Evolutionary conservation across 2,329 filamentous ascomycete species (phyloP), one percentile per base, ranked within the genome.

Genomic region (Lanzia echinophila): DNA sequence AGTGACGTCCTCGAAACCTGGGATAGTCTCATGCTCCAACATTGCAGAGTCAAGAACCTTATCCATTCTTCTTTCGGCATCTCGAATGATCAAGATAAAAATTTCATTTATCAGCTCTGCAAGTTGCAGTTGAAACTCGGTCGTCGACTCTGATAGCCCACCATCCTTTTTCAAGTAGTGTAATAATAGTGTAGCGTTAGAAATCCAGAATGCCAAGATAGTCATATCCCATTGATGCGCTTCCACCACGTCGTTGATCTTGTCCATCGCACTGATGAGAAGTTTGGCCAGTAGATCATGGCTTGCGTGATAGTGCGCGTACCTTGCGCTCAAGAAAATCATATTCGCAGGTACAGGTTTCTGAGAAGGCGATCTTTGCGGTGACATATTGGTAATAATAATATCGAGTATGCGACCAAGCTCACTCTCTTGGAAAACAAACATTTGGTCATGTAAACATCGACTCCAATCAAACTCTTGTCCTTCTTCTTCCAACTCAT

Each of bases 171-270:
- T 96, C 51, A 99, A 76, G 68, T 99, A 99, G 70, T 99, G 92
- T 50, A 97, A 75, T n/a, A 99, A 74, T 38, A 99, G 74, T 0
- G 94, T 99, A 8, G 90, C 90, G 69, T 99, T 99, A 1, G 94
- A 97, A 65, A 96, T 90, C 94, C 94, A 99, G 68, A 99, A 99
- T 2, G 94, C 94, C 36, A 99, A 76, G 61, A 99, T 96, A 0
- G 94, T 99, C 94, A 99, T 99, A 68, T 99, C 94, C 94, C 94
- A 97, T 68, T 99, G 94, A 66, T 92, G 85, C 57, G 82, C 82
- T 70, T 97, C 94, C n/a, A 99, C 90, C 31, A 96, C 90, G 56
- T 90, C 86, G 67, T 97, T 97, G 64, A 99, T 97, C 71, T 92
- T 94, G 66, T 95, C 90, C 80, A 95, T 95, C 36, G 94, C 90